Conservation (phyloP, 768 basidiomycete genomes). For the Dioszegia aurantiaca region DNA sequence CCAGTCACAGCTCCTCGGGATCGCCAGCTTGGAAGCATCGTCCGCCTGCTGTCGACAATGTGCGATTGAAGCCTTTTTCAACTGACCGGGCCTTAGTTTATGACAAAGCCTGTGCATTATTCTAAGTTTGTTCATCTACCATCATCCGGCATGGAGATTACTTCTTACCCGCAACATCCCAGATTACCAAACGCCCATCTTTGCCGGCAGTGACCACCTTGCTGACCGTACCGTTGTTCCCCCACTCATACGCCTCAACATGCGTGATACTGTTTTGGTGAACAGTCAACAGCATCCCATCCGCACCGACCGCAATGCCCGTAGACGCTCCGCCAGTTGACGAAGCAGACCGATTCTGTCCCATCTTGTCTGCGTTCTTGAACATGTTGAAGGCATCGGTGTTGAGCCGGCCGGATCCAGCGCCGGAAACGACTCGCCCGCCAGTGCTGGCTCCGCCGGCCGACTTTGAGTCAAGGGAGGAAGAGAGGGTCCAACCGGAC, state of each 20-base stretch:
- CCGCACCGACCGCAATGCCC: constrained; percentile 52
- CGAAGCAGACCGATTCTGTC: constrained; percentile 53
- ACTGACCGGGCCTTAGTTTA: no score
- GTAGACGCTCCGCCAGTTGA: constrained; percentile 38
- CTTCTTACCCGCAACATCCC: constrained; percentile 69
- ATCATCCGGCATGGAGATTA: not conserved
- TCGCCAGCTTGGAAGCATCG: no score
- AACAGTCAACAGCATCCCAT: constrained; percentile 79
- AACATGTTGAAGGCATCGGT: constrained; percentile 92
- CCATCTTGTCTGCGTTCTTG: constrained; percentile 81
- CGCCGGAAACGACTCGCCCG: constrained; percentile 44
- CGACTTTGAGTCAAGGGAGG: constrained; percentile 69
- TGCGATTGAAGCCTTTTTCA: no score
- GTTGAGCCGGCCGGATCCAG: constrained; percentile 69
- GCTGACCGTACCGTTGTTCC: constrained; percentile 60
- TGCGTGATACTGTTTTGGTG: constrained; percentile 99
- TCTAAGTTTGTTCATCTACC: constrained; percentile 54
- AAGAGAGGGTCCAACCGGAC: constrained; percentile 71
- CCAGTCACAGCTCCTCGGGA: no score
- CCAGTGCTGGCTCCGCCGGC: constrained; percentile 57
- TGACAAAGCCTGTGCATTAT: no score
- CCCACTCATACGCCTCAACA: constrained; percentile 70
- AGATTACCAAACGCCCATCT: constrained; percentile 88
- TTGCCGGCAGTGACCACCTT: constrained; percentile 88
- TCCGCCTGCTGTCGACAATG: no score